Conservation (phyloP, 179 eudicot species). For the Gypsophila paniculata region DNA sequence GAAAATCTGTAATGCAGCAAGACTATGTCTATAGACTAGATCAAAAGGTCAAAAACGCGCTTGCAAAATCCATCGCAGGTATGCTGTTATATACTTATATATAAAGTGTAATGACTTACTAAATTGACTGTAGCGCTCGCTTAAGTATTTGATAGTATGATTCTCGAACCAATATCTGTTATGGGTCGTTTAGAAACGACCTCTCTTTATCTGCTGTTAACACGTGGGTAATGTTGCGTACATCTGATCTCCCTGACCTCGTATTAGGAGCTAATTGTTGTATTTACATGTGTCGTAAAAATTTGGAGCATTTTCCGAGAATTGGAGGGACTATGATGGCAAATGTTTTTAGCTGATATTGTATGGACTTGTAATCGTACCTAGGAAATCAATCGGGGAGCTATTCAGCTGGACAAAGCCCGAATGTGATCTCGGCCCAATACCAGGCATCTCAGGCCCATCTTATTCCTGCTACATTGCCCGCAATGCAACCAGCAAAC, state of each 20-base stretch:
- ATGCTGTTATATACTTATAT: not conserved
- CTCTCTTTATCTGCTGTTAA: too few relatives aligned
- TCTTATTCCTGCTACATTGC: not conserved
- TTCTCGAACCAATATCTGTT: too few relatives aligned
- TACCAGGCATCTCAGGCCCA: conserved; percentile 10
- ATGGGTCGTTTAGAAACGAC: too few relatives aligned
- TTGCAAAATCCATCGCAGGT: not conserved
- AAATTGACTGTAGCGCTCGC: too few relatives aligned
- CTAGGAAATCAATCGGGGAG: conserved; percentile 11
- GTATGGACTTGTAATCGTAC: not conserved
- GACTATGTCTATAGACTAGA: not conserved
- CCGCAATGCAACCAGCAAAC: not conserved
- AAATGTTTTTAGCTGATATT: not conserved
- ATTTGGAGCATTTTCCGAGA: too few relatives aligned
- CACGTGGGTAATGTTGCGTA: too few relatives aligned
- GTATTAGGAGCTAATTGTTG: too few relatives aligned
- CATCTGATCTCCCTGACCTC: too few relatives aligned
- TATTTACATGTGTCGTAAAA: too few relatives aligned
- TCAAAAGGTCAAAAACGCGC: not conserved
- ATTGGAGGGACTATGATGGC: not conserved
- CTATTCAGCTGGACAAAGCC: not conserved
- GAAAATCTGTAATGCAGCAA: conserved; percentile 3
- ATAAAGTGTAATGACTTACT: too few relatives aligned
- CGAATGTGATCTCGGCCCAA: not conserved
- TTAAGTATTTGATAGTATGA: too few relatives aligned